These are phyloP conservation scores for Ceratocystis lukuohia DNA, from an alignment of 2,329 filamentous ascomycete species.

Conservation along the genomic window DNA sequence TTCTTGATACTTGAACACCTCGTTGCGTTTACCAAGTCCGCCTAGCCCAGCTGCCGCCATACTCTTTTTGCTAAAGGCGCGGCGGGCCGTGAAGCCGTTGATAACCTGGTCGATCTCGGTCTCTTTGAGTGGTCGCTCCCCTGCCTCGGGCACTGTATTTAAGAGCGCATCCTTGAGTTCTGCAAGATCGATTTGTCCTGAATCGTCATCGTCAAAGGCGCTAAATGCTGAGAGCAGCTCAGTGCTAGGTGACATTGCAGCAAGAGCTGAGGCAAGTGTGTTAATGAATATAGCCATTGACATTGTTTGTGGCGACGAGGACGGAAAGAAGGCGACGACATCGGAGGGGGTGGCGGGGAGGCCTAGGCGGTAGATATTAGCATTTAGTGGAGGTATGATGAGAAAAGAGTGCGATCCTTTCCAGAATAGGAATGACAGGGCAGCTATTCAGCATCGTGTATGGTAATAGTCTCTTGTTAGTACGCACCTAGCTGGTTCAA, in stretches of 20 bases:
- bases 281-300: slow-evolving; percentile 78
- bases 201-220: slow-evolving; percentile 92
- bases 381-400: neutral
- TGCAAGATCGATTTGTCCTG: slow-evolving; percentile 73
- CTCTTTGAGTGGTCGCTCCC: slow-evolving; percentile 49
- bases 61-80: slow-evolving; percentile 59
- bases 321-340: slow-evolving; percentile 70
- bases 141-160: slow-evolving; percentile 65
- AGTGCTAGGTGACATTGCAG: slow-evolving; percentile 58
- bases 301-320: slow-evolving; percentile 56
- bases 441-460: too few relatives aligned
- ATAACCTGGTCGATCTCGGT: slow-evolving; percentile 78
- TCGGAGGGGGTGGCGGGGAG: slow-evolving; percentile 59
- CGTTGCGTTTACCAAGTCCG: slow-evolving; percentile 50
- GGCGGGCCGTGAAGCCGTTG: slow-evolving; percentile 67
- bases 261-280: slow-evolving; percentile 60
- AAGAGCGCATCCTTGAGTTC: slow-evolving; percentile 75
- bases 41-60: slow-evolving; percentile 17
- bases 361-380: slow-evolving; percentile 34
- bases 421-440: too few relatives aligned
- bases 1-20: slow-evolving; percentile 88
- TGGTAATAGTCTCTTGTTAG: neutral
- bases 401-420: neutral
- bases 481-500: slow-evolving; percentile 62
- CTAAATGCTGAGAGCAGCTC: slow-evolving; percentile 85